Base-by-base conservation (phyloP, 2,329 filamentous ascomycete genomes). In the Colletotrichum liaoningense region DNA sequence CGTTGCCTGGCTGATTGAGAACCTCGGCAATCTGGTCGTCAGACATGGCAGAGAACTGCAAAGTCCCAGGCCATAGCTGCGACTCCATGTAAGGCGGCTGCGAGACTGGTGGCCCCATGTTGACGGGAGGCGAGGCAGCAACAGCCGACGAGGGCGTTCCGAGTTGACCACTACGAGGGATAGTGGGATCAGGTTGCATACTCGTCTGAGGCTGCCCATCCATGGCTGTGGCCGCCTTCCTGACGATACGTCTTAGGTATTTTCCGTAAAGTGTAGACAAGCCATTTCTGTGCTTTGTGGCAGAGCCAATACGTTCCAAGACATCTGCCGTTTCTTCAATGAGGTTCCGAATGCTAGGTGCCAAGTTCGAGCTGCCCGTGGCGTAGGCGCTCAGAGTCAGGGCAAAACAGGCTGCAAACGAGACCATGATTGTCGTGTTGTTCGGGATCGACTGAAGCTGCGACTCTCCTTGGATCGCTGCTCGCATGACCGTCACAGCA, bases 401-500 rank as follows among this genome's bases (percentile, higher is more conserved):
- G 0, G 91, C 91, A 74, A 93, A 93, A 77, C 91, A 93, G 5
- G 91, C 91, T 0, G 93, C 92, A 75, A 94, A 94, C 1, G 92
- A 93, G 14, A 94, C 93, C 93, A 94, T 94, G 75, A 94, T 93
- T 68, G 92, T 89, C 0, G 93, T 94, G 76, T 94, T 94, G 80
- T 94, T 94, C 0, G 93, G 93, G 92, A 94, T 94, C 0, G 92
- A 94, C 68, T 91, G 91, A 0, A 94, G 86, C 74, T 92, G 88
- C 0, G 87, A 84, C 78, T 94, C 93, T 42, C 92, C 92, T 80
- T 94, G 92, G 6, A 94, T 93, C 0, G 92, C 92, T 1, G 91
- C 91, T 26, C 93, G 89, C 86, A 94, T 89, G 5, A 94, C 93
- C 71, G 93, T 94, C n/a, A 94, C 81, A 0, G 93, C 92, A 0